phyloP scores from a whole-genome alignment of 805 yeast species.

The Tetrapisispora nanseiensis region DNA sequence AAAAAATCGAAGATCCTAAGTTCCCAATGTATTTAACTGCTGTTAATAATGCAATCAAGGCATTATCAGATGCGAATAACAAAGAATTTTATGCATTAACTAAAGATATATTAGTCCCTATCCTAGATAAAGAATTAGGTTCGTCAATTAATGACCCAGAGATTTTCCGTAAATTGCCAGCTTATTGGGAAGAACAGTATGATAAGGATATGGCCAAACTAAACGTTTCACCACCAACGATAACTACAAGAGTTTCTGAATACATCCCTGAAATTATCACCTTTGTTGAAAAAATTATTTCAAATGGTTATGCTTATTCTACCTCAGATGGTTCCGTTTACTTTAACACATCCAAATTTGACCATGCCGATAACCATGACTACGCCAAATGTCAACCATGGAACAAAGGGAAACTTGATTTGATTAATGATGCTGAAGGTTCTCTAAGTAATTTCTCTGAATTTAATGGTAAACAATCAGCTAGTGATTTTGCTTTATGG shows the following conservation, averaged over 20 bases:
- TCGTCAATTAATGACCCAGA: slow-evolving; percentile 73
- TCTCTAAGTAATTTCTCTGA: slow-evolving; percentile 42
- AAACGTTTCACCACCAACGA: slow-evolving; percentile 75
- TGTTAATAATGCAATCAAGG: slow-evolving; percentile 41
- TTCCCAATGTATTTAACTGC: slow-evolving; percentile 76
- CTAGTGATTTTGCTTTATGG: slow-evolving; percentile 94
- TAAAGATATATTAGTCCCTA: slow-evolving; percentile 70
- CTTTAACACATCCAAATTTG: slow-evolving; percentile 81
- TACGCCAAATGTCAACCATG: slow-evolving; percentile 97
- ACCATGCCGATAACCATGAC: slow-evolving; percentile 56
- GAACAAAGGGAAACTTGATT: slow-evolving; percentile 82
- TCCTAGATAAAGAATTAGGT: slow-evolving; percentile 64
- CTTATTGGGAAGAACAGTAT: slow-evolving; percentile 80
- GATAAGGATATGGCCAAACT: slow-evolving; percentile 77
- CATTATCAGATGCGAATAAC: slow-evolving; percentile 19
- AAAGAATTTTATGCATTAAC: slow-evolving; percentile 38
- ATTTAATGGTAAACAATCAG: slow-evolving; percentile 52
- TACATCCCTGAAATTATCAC: slow-evolving; percentile 85
- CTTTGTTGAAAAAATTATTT: slow-evolving; percentile 65
- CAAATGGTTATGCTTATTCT: slow-evolving; percentile 74
- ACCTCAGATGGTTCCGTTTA: slow-evolving; percentile 91
- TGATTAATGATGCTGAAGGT: slow-evolving; percentile 94
- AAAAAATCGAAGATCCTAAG: slow-evolving; percentile 61
- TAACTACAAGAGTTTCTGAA: slow-evolving; percentile 91
- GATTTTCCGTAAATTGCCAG: slow-evolving; percentile 70